These are phyloP conservation scores for Curvularia lunata DNA, from an alignment of 2,329 filamentous ascomycete genomes.

Conservation along the genomic window DNA sequence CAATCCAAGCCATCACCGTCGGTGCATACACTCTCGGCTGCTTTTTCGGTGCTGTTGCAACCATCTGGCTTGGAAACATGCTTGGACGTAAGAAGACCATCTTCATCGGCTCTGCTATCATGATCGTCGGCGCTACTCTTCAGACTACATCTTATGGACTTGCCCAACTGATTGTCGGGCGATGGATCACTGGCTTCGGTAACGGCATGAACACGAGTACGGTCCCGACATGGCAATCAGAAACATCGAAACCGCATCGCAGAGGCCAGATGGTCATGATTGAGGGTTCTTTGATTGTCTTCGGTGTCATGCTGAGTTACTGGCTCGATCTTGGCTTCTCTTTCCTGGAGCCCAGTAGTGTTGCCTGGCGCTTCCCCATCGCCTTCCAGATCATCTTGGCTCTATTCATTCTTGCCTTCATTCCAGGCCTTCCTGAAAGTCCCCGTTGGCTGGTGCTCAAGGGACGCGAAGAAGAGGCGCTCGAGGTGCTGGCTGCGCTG, in stretches of 20 bases:
- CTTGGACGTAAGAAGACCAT: conserved; percentile 64
- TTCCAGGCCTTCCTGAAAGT: conserved; percentile 52
- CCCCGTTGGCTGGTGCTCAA: conserved; percentile 61
- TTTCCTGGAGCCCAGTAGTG: conserved; percentile 54
- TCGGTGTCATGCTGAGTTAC: conserved; percentile 54
- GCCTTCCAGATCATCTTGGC: conserved; percentile 64
- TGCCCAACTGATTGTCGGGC: conserved; percentile 55
- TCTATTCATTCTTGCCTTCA: conserved; percentile 58
- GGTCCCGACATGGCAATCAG: conserved; percentile 56
- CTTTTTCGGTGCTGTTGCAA: conserved; percentile 53
- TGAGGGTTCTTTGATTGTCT: conserved; percentile 54
- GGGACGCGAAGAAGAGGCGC: conserved; percentile 55
- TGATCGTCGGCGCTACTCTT: conserved; percentile 65
- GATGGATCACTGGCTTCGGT: conserved; percentile 59
- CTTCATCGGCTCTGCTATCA: conserved; percentile 65
- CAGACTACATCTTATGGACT: conserved; percentile 60
- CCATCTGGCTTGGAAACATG: conserved; percentile 61
- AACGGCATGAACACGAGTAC: conserved; percentile 47
- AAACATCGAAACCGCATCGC: conserved; percentile 55
- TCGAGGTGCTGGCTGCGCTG: conserved; percentile 45
- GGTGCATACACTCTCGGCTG: conserved; percentile 52
- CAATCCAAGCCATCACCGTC: conserved; percentile 53
- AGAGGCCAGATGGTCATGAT: conserved; percentile 57
- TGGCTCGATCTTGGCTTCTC: conserved; percentile 55
- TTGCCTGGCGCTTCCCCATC: conserved; percentile 59